Base-by-base conservation (phyloP, 768 basidiomycete species). In the Phanerodontia chrysosporium region DNA sequence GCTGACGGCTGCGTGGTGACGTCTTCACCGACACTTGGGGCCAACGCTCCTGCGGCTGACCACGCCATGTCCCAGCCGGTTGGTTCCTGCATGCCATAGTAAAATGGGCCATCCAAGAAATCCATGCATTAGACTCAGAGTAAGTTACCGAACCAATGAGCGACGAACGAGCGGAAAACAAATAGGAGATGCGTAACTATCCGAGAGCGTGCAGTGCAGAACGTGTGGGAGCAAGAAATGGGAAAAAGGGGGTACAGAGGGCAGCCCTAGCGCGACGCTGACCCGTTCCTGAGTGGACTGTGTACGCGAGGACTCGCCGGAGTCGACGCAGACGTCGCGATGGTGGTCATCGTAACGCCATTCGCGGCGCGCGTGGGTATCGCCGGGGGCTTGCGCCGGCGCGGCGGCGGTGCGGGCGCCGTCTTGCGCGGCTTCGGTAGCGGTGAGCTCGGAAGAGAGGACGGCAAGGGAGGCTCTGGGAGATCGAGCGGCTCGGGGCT, bases 331-430 rank as follows among this genome's bases (percentile, higher is more conserved):
- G 76, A 76, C 28, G 69, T 71, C 22, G 78, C 75, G 42, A 89
- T 87, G 1, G 85, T 76, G 7, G 83, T 84, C 32, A 89, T 84
- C 35, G 81, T 82, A 22, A 78, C 80, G 9, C 83, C 84, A 14
- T 79, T 76, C 0, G 78, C 79, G 51, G 69, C 75, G 29, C 74
- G 76, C 14, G 63, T 57, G 1, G 90, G 87, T 46, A 86, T 77
- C 16, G 89, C 85, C 32, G 90, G 89, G 1, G 89, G 84, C 64
- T 87, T 88, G 66, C 89, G 74, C 46, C 89, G 77, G 66, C 84
- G 83, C 2, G 80, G 80, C 21, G 87, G 86, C 10, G 84, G 80
- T n/a, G 89, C 84, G 0, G 89, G 85, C 2, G 88, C 80, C 3
- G 80, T 74, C 57, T 83, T 59, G 25, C 70, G 62, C n/a, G 63